Base-by-base conservation (phyloP, 1,284 basidiomycete species). In the Leccinum subfulvum region DNA sequence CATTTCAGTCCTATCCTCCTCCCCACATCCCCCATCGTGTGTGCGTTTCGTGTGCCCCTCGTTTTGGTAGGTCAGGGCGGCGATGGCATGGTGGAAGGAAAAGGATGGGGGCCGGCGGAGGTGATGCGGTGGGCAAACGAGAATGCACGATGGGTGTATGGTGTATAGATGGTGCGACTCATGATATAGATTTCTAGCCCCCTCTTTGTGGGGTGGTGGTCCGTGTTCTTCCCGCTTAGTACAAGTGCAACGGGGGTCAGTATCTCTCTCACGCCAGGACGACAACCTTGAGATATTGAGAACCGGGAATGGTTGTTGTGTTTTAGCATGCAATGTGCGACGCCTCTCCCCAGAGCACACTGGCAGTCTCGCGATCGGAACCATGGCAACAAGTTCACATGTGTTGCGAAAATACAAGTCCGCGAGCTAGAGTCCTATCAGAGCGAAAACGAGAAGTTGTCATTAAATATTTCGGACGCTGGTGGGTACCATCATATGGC, bases 61-160 rank as follows among this genome's bases (percentile, higher is more conserved):
- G 39, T 4, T 3, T 26, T 26, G 23, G 23, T 26, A 23, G 81
- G 80, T 21, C 78, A 67, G 41, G 41, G 41, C 14, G 14, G 37
- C 14, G 37, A 16, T 39, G 37, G 14, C 4, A 44, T 4, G 9
- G 9, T 9, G 41, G 41, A 44, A n/a, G 41, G 41, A 44, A 44
- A 44, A n/a, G 41, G 41, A 0, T 90, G 86, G 85, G 80, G 81
- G 56, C 75, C 83, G 0, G 82, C 82, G 61, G 75, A 78, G 35
- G 84, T 92, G 3, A 80, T 92, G 82, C 71, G 69, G 26, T 80
- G 82, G n/a, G 84, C 85, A 4, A 82, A 86, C 65, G 81, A 85
- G 69, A 92, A 91, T 69, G 90, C 89, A 3, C 71, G 75, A 59
- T 76, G 60, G 58, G 77, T 91, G 66, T 92, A 93, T 71, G 84